Base-by-base conservation (phyloP, 73 alveolate species). In the Paramecium tetraurelia region DNA sequence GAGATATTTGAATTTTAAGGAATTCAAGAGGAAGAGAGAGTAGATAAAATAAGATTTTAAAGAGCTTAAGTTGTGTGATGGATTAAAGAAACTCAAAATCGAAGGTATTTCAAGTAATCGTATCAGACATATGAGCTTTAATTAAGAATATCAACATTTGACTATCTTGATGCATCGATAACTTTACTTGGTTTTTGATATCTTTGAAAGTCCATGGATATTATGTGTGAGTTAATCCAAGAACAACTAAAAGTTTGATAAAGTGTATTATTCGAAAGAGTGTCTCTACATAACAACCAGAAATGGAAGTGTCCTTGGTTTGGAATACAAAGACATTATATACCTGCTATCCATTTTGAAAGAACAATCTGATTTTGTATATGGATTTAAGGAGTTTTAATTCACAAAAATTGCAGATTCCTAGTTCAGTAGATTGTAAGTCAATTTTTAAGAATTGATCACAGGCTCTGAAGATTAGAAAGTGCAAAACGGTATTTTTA, bases 401-500 rank as follows among this genome's bases (percentile, higher is more conserved):
- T 44, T 80, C 27, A 80, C 90, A 24, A 80, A 80, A 18, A 80
- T 80, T 0, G 90, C 90, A 44, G 90, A 72, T 33, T 29, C 86
- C 7, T 21, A 43, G 14, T 35, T 72, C 16, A 40, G 59, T 11
- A 72, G 86, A 35, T 20, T 72, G 12, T 38, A 72, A 35, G 5
- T 72, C 0, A 72, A 72, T 72, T 36, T 72, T 33, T 72, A 72
- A 72, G 57, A 33, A 72, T 35, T 36, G 7, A 72, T 72, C 12
- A 36, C 57, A 14, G 86, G 86, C 1, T 27, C 84, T 12, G 41
- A 63, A 33, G 46, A 63, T 63, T 63, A 63, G 12, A 63, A 63
- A 33, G 21, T 27, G 10, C 1, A 11, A 5, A 63, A 63, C 0
- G 84, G 84, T 22, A 63, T 63, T 63, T 14, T 63, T 16, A 63